phyloP scores from a whole-genome alignment of 1,139 yeast species.

The Saccharomyces hybrid region DNA sequence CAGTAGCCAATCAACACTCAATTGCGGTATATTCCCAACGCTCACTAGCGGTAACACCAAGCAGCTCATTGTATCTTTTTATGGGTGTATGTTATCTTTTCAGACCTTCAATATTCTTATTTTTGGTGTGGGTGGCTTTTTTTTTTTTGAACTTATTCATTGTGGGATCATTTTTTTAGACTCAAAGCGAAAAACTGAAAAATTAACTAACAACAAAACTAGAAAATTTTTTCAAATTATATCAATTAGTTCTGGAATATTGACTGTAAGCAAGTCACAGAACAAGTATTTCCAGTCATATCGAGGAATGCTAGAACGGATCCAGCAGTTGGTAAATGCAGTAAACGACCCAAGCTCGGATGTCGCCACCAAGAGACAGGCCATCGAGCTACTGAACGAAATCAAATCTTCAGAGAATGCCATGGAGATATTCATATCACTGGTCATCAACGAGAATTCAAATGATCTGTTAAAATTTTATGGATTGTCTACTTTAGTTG shows the following conservation, averaged over 20 bases:
- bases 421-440: slow-evolving; percentile 64
- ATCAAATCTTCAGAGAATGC: slow-evolving; percentile 73
- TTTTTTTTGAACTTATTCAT: background rate
- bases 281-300: background rate
- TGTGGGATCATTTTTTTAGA: background rate
- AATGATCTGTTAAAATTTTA: slow-evolving; percentile 62
- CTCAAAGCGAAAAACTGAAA: background rate
- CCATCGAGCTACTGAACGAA: slow-evolving; percentile 69
- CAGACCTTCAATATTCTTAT: background rate
- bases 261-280: slow-evolving; percentile 1
- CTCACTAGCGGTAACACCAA: slow-evolving; percentile 73
- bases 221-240: slow-evolving; percentile 1
- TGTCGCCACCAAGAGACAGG: slow-evolving; percentile 65
- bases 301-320: slow-evolving; percentile 63
- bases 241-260: slow-evolving; percentile 1
- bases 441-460: slow-evolving; percentile 42
- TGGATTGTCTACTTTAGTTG: slow-evolving; percentile 68
- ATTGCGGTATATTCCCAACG: slow-evolving; percentile 84
- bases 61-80: background rate
- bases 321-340: slow-evolving; percentile 86
- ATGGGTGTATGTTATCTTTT: background rate
- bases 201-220: background rate
- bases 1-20: slow-evolving; percentile 64
- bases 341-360: slow-evolving; percentile 80
- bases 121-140: background rate